A percentile compares a stretch with the other conserved stretches of the same genome.
Evolutionary conservation across 306 rosid genomes (phyloP).

Genomic region (Arachis hypogaea): DNA sequence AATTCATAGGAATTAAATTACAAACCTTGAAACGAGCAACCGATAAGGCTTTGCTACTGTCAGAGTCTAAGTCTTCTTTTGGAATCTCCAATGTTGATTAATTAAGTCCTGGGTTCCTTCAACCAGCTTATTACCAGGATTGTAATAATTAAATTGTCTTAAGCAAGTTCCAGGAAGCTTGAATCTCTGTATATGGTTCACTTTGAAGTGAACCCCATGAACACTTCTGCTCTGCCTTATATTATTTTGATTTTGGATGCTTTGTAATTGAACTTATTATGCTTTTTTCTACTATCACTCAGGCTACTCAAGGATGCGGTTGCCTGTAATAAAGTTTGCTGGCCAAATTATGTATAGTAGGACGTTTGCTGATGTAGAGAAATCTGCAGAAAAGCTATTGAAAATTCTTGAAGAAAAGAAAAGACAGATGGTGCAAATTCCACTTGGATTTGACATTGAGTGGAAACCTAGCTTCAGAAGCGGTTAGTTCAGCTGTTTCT

Average conservation of each 20-base stretch:
- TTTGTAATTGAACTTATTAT: background rate
- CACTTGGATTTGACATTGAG: slow-evolving; percentile 79
- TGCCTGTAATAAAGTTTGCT: slow-evolving; percentile 66
- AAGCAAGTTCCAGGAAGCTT: background rate
- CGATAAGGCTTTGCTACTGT: background rate
- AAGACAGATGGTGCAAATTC: slow-evolving; percentile 44
- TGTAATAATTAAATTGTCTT: background rate
- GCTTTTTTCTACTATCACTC: slow-evolving; percentile 22
- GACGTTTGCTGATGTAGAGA: slow-evolving; percentile 61
- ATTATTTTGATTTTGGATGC: background rate
- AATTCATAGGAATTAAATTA: too few species aligned
- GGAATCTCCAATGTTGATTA: background rate
- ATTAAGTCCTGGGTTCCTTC: background rate
- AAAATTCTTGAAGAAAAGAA: slow-evolving; percentile 44
- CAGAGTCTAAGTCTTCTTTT: background rate
- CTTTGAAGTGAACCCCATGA: background rate
- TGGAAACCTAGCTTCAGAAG: slow-evolving; percentile 76
- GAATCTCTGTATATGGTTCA: slow-evolving; percentile 14
- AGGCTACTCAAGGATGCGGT: slow-evolving; percentile 52
- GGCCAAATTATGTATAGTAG: slow-evolving; percentile 73
- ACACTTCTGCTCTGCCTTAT: background rate
- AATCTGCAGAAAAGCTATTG: slow-evolving; percentile 52
- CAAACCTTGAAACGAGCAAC: too few species aligned
- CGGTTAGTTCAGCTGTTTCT: slow-evolving; percentile 48
- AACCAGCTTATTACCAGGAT: background rate